A percentile compares a stretch with the other conserved stretches of the same genome.
phyloP scores from a whole-genome alignment of 805 yeast species.

The Metschnikowia arizonensis region DNA sequence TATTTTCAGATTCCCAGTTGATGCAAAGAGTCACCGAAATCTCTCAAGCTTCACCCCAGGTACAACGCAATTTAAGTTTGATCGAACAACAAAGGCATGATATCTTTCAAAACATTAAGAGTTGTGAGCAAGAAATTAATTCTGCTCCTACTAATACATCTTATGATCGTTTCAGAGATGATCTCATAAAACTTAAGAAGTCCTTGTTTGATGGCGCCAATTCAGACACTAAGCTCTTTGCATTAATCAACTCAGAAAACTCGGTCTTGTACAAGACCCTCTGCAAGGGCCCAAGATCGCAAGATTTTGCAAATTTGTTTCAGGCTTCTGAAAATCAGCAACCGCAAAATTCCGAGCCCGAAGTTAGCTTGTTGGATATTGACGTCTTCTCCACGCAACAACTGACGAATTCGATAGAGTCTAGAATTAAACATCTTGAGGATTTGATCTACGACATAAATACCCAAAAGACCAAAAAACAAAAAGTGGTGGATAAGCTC shows the following conservation, averaged over 20 bases:
- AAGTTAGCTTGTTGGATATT: conserved; percentile 58
- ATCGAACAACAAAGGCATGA: conserved; percentile 32
- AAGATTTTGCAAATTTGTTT: conserved; percentile 36
- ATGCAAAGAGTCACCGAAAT: conserved; percentile 21
- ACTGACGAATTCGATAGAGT: conserved; percentile 23
- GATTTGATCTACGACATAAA: conserved; percentile 57
- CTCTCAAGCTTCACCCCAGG: conserved; percentile 26
- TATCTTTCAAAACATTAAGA: conserved; percentile 33
- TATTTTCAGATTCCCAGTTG: conserved; percentile 7
- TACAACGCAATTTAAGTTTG: conserved; percentile 29
- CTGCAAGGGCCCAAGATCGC: conserved; percentile 41
- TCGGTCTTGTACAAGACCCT: conserved; percentile 24
- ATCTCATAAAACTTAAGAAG: conserved; percentile 52
- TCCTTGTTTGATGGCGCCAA: conserved; percentile 58
- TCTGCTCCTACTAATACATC: conserved; percentile 7
- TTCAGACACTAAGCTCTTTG: conserved; percentile 53
- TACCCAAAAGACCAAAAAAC: conserved; percentile 60
- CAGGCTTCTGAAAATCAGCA: conserved; percentile 7
- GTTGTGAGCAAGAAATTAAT: conserved; percentile 27
- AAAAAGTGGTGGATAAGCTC: conserved; percentile 55
- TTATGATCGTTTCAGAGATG: conserved; percentile 40
- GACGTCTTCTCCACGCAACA: conserved; percentile 44
- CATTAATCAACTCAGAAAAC: conserved; percentile 38
- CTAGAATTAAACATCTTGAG: conserved; percentile 48
- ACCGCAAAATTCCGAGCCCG: conserved; percentile 20